Evolutionary conservation across 2,329 filamentous ascomycete species (phyloP), one percentile per base, ranked within the genome.

Genomic region (Stenocarpella maydis): DNA sequence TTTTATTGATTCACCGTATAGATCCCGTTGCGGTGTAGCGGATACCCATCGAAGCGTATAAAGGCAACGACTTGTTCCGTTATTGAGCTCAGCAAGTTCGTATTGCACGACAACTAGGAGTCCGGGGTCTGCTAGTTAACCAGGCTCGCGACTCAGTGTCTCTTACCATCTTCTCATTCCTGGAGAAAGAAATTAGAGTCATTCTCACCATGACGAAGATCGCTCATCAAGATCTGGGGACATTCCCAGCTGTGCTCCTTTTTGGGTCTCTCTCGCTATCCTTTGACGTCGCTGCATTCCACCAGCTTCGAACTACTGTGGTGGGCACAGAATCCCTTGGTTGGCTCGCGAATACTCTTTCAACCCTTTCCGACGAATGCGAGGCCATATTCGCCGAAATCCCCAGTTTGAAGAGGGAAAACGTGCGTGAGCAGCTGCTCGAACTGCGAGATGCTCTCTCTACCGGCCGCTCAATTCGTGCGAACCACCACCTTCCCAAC

Each of bases 161-260:
- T 31, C 17, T 34, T 53, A n/a, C 19, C 9, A 53, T 53, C 26
- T 34, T 9, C 31, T 34, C 31, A n/a, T 4, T 19, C n/a, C n/a
- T 34, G 8, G 50, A 12, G 15, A 12, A n/a, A 19, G 17, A 53
- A 53, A 4, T 14, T 12, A 34, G 9, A 34, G 8, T 31, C 17
- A 34, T 17, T 2, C 28, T 8, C 39, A 63, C 24, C 19, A 63
- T 63, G 58, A 43, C 58, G 15, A 63, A 63, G n/a, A 34, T 41
- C 24, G n/a, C 28, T 14, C 39, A 63, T 5, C 28, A 43, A 28
- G 43, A 63, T 45, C 39, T 45, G 24, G 58, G 58, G 15, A 47
- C 39, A 17, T 63, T 45, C 58, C 58, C 58, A 47, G 58, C 58
- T 15, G 43, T 64, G 41, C 45, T 64, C 15, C 60, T 64, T 24